Base-by-base conservation (phyloP, 208 protist species). In the Crithidia acanthocephali region DNA sequence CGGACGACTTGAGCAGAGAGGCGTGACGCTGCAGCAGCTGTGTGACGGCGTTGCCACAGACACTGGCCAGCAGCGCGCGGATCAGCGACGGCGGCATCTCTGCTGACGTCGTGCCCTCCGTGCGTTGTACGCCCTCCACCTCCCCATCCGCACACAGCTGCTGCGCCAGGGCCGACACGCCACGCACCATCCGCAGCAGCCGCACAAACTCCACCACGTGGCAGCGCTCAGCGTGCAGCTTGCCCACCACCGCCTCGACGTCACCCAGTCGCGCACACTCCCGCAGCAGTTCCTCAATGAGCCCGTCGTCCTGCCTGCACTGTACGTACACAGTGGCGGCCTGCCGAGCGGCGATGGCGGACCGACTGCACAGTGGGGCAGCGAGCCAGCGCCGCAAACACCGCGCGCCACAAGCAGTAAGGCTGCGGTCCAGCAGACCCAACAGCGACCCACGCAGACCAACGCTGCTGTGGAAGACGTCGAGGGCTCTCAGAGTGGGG, bases 381-480 rank as follows among this genome's bases (percentile, higher is more conserved):
- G 88, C 74, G 18, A 97, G 68, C 88, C 89, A 95, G 44, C 68
- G 47, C 40, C 88, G 87, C 66, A 97, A 76, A 40, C 72, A 72
- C 20, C 92, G 80, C 22, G 77, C 53, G 23, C 92, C 92, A 33
- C 81, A 80, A 37, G 80, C 59, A 11, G 92, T 97, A 2, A 87
- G 6, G 62, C 72, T 85, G 79, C 85, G 86, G 65, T 95, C 86
- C n/a, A 97, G 72, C 40, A 95, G 67, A 23, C 62, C 50, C 6
- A 95, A 51, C 25, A 97, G 64, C 18, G 89, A 90, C 23, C 84
- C 83, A 2, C 63, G 68, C 18, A 37, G 59, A 18, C 71, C 71
- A 22, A 68, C 62, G 63, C 83, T 85, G 74, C 85, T 92, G 76
- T 87, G 71, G 60, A 96, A 94, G n/a, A 96, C 57, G 63, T 96